Base-by-base conservation (phyloP, 768 basidiomycete species). In the Boletus tomentosulus region DNA sequence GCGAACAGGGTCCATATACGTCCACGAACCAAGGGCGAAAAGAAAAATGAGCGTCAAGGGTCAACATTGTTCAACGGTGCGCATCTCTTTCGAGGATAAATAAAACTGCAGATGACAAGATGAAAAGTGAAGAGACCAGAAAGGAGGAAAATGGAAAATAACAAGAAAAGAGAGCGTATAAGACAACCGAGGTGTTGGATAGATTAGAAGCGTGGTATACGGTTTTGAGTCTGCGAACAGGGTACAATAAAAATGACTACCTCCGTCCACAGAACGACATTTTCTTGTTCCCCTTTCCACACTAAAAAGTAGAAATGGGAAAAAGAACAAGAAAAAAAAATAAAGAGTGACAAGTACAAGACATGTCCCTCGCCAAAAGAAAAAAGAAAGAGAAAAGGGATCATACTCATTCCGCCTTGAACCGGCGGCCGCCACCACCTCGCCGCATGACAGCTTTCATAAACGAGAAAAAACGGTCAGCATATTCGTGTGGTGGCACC, bases 361-460 rank as follows among this genome's bases (percentile, higher is more conserved):
- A 44, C 13, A 22, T 39, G 37, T 41, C 46, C 57, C 55, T 35
- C 33, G 4, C 48, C 47, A 42, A 58, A 56, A 54, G 31, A 31
- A 30, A 31, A 56, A 43, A 34, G 4, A 9, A n/a, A 19, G 38
- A 28, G 5, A 10, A 30, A 34, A 52, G 15, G 34, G 24, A 22
- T 25, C 16, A 45, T 50, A 45, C 46, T 67, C 19, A 77, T 56
- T 78, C 77, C 6, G 72, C 62, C 59, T 78, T 78, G 72, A 82
- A 82, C 44, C 69, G 66, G 54, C 66, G 74, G 15, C 78, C 82
- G 22, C 86, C 87, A 42, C 76, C 89, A 9, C 91, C 90, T 22
- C 89, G 87, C 3, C 85, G 83, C 85, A 93, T 91, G 62, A 87
- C 79, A 24, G 88, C 86, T 66, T 83, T 85, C 85, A 94, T 86